Percentiles rank a stretch among this genome's conserved stretches.
phyloP scores from a whole-genome alignment of 139 green algal species.

The Asterochloris erici region DNA sequence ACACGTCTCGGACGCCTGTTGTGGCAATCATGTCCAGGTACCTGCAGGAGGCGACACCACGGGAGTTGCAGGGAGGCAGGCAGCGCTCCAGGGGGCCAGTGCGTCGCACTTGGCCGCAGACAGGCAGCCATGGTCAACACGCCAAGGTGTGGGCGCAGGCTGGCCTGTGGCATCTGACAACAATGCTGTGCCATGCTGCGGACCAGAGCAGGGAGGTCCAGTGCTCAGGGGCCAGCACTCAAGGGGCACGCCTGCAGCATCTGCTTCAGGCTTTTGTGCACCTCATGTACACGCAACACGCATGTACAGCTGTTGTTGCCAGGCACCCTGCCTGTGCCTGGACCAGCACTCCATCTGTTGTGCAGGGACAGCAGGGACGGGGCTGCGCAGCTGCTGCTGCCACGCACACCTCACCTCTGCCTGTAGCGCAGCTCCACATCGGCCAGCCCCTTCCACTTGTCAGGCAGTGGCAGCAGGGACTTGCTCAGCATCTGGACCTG shows the following conservation, averaged over 20 bases:
- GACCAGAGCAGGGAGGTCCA: too few species aligned
- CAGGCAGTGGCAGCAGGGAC: slow-evolving; percentile 89
- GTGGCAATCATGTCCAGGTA: slow-evolving; percentile 98
- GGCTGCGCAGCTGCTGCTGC: neutral
- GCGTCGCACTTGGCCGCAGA: too few species aligned
- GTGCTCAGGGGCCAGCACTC: too few species aligned
- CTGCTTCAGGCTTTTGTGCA: too few species aligned
- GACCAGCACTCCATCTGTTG: neutral
- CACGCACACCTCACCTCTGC: slow-evolving; percentile 45
- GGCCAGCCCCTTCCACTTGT: slow-evolving; percentile 97
- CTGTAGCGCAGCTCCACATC: slow-evolving; percentile 96
- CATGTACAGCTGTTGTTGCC: too few species aligned
- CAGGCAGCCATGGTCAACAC: too few species aligned
- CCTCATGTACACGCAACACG: too few species aligned
- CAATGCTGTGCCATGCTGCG: too few species aligned
- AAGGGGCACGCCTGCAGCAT: too few species aligned
- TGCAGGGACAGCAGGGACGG: neutral
- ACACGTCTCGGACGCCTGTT: slow-evolving; percentile 71
- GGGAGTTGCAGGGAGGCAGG: neutral
- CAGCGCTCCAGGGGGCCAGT: neutral
- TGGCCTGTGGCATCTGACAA: too few species aligned
- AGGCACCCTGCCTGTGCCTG: too few species aligned
- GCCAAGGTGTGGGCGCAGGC: too few species aligned
- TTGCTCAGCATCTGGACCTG: slow-evolving; percentile 88
- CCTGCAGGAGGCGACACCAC: slow-evolving; percentile 7